Conservation (phyloP, 108 stramenopile genomes). For the Discostella stelligeroides region DNA sequence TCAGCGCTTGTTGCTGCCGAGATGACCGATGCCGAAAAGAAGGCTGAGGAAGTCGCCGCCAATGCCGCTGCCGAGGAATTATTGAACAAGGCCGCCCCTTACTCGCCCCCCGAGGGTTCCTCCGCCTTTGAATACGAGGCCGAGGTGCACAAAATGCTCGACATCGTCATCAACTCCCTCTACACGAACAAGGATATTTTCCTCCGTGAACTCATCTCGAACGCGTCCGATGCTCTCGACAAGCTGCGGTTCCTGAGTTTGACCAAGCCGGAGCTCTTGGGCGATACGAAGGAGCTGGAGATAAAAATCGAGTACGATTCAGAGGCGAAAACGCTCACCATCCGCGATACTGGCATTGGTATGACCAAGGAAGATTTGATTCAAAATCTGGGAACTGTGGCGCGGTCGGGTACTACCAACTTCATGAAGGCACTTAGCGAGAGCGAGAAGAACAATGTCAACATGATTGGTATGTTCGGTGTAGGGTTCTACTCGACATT, state of each 20-base stretch:
- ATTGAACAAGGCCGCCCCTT: constrained; percentile 27
- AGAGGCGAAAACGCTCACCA: constrained; percentile 91
- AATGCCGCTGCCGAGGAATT: constrained; percentile 35
- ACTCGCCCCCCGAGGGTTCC: constrained; percentile 45
- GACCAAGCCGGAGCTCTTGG: constrained; percentile 81
- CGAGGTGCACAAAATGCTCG: constrained; percentile 97
- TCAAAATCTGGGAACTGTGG: constrained; percentile 98
- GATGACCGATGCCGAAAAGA: constrained; percentile 37
- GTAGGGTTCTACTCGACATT: constrained; percentile 99
- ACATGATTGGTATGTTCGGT: constrained; percentile 98
- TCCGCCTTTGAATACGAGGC: constrained; percentile 90
- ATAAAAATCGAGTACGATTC: constrained; percentile 91
- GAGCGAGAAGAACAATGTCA: constrained; percentile 72
- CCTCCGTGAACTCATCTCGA: constrained; percentile 95
- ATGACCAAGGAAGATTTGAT: constrained; percentile 97
- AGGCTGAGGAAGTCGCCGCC: constrained; percentile 44
- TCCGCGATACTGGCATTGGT: constrained; percentile 96
- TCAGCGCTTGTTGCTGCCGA: constrained; percentile 30
- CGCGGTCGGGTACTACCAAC: constrained; percentile 98
- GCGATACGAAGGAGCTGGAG: constrained; percentile 80
- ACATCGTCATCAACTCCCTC: constrained; percentile 99
- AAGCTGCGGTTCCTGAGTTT: constrained; percentile 97
- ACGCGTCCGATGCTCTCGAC: constrained; percentile 98
- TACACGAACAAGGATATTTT: constrained; percentile 99
- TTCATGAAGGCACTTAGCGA: constrained; percentile 95